A percentile compares a stretch with the other conserved stretches of the same genome.
These are phyloP conservation scores for Colletotrichum melonis DNA, from an alignment of 2,329 filamentous ascomycete genomes.

Conservation along the genomic window DNA sequence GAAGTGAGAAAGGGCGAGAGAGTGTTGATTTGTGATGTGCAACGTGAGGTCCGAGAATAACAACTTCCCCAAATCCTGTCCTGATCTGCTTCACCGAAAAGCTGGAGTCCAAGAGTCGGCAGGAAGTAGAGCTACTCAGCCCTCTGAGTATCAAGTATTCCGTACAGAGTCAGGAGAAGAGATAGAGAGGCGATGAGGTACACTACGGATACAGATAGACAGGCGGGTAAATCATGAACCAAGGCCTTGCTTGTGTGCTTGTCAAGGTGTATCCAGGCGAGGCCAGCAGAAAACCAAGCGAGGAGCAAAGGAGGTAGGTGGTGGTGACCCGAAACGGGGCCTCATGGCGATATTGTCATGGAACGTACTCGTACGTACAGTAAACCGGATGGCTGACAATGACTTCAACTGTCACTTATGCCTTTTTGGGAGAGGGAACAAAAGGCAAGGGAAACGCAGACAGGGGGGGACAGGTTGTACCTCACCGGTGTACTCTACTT, in stretches of 20 bases:
- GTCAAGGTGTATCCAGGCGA: background rate
- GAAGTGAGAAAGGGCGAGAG: background rate
- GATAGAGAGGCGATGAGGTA: background rate
- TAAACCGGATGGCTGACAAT: background rate
- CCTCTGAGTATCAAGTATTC: background rate
- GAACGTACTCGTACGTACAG: background rate
- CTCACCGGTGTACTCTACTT: conserved; percentile 11
- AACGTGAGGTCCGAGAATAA: conserved; percentile 35
- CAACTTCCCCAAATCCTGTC: conserved; percentile 18
- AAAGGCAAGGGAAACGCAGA: background rate
- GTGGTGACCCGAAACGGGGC: conserved; percentile 23
- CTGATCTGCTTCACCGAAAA: too few species aligned
- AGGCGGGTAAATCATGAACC: conserved; percentile 15
- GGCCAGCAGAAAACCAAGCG: background rate
- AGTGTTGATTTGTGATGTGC: conserved; percentile 26
- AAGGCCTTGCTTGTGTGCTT: background rate
- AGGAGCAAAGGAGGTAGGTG: background rate
- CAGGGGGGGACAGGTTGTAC: conserved; percentile 16
- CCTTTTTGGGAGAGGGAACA: background rate
- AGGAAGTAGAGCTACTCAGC: conserved; percentile 14
- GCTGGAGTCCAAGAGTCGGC: conserved; percentile 18
- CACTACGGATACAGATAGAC: too few species aligned
- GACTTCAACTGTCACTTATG: background rate
- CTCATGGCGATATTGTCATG: conserved; percentile 30
- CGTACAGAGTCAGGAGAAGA: background rate